These are phyloP conservation scores for Suillus lakei DNA, from an alignment of 768 basidiomycete genomes.

Conservation along the genomic window DNA sequence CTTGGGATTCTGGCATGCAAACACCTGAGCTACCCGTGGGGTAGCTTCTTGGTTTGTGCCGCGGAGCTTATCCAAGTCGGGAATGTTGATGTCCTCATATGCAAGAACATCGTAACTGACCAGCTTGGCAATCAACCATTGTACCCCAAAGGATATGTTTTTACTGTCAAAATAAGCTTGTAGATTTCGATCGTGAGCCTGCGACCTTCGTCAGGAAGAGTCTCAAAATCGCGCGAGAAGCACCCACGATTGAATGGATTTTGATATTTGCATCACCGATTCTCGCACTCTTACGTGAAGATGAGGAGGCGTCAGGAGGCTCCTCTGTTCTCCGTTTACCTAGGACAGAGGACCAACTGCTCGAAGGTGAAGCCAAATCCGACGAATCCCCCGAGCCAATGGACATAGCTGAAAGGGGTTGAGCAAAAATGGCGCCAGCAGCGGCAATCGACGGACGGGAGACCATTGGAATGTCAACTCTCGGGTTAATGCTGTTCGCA, in stretches of 20 bases:
- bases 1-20: slow-evolving; percentile 8
- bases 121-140: slow-evolving; percentile 57
- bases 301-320: background rate
- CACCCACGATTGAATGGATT: slow-evolving; percentile 3
- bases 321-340: slow-evolving; percentile 17
- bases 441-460: background rate
- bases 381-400: slow-evolving; percentile 8
- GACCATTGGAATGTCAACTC: background rate
- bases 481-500: background rate
- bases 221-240: background rate
- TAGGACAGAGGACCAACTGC: slow-evolving; percentile 8
- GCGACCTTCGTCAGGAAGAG: background rate
- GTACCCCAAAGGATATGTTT: slow-evolving; percentile 49
- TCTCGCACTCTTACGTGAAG: slow-evolving; percentile 9
- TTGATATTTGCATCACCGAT: background rate
- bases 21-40: slow-evolving; percentile 26
- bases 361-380: slow-evolving; percentile 16
- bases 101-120: slow-evolving; percentile 34
- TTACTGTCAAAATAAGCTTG: slow-evolving; percentile 29
- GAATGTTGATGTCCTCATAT: slow-evolving; percentile 37
- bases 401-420: background rate
- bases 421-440: too few species aligned
- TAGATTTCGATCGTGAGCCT: slow-evolving; percentile 19
- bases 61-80: slow-evolving; percentile 31
- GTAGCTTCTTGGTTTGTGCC: slow-evolving; percentile 39